Evolutionary conservation across 805 yeast genomes (phyloP).

Genomic region (Zygosaccharomyces rouxii): DNA sequence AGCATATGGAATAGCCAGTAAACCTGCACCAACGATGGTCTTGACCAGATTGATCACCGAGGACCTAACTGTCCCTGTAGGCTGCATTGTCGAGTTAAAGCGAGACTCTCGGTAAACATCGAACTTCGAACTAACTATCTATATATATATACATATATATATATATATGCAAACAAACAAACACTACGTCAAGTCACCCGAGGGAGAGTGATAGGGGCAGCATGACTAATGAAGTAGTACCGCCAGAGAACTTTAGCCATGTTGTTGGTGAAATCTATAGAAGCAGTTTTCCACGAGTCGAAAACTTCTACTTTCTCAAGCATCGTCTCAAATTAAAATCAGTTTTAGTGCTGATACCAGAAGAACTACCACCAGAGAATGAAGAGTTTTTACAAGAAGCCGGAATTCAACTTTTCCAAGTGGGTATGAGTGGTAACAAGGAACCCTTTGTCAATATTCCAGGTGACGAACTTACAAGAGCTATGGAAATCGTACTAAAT

Average conservation of each 20-base stretch:
- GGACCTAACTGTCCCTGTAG: conserved; percentile 48
- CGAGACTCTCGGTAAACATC: background rate
- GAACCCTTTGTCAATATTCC: conserved; percentile 85
- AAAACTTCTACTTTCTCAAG: conserved; percentile 68
- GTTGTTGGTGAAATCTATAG: conserved; percentile 78
- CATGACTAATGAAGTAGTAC: conserved; percentile 32
- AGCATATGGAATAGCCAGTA: conserved; percentile 69
- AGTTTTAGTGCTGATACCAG: conserved; percentile 82
- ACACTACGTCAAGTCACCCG: background rate
- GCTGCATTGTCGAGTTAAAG: conserved; percentile 16
- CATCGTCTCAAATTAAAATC: conserved; percentile 59
- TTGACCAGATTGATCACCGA: conserved; percentile 65
- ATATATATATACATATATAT: background rate
- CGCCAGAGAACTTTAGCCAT: conserved; percentile 91
- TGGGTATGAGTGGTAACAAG: conserved; percentile 93
- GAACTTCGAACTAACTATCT: background rate
- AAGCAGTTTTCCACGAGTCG: conserved; percentile 83
- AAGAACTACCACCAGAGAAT: conserved; percentile 82
- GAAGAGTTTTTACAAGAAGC: conserved; percentile 55
- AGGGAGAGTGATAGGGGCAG: conserved; percentile 11
- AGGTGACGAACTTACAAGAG: conserved; percentile 65
- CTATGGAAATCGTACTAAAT: conserved; percentile 72
- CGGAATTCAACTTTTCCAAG: conserved; percentile 69
- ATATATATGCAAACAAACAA: background rate
- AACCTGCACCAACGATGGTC: conserved; percentile 76